These are phyloP conservation scores for Kalmusia sp. DNA, from an alignment of 2,329 filamentous ascomycete species.

Conservation along the genomic window DNA sequence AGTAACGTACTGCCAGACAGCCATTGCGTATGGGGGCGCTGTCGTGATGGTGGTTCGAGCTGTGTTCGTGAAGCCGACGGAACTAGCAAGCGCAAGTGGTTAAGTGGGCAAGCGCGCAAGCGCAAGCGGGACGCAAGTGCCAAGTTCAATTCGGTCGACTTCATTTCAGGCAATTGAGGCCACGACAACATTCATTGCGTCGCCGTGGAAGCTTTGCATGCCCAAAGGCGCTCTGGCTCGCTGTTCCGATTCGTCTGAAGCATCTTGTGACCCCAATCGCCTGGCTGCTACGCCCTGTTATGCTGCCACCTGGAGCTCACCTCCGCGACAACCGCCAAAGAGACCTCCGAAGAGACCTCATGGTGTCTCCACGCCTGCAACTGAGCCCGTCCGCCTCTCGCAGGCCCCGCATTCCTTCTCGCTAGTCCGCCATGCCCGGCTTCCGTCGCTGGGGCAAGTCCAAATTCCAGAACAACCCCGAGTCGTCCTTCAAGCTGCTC, in stretches of 20 bases:
- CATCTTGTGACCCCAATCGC: not conserved
- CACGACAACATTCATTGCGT: not conserved
- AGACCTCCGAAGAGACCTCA: constrained; percentile 22
- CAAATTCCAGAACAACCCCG: constrained; percentile 48
- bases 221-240: too few species aligned
- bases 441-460: constrained; percentile 47
- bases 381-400: constrained; percentile 23
- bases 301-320: not conserved
- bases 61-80: not conserved
- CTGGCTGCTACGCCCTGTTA: not conserved
- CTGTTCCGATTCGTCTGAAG: not conserved
- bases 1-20: constrained; percentile 44
- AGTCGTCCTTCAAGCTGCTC: constrained; percentile 51
- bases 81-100: not conserved
- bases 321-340: not conserved
- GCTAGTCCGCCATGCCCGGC: constrained; percentile 34
- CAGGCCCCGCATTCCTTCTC: constrained; percentile 8
- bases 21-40: constrained; percentile 29
- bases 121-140: not conserved
- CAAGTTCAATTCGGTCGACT: not conserved
- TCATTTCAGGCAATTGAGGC: constrained; percentile 1
- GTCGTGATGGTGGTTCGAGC: not conserved
- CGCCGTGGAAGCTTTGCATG: not conserved
- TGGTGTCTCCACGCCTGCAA: constrained; percentile 27
- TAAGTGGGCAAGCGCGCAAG: not conserved